Conservation (phyloP, 2,329 filamentous ascomycete species). For the Ascochyta pisi region DNA sequence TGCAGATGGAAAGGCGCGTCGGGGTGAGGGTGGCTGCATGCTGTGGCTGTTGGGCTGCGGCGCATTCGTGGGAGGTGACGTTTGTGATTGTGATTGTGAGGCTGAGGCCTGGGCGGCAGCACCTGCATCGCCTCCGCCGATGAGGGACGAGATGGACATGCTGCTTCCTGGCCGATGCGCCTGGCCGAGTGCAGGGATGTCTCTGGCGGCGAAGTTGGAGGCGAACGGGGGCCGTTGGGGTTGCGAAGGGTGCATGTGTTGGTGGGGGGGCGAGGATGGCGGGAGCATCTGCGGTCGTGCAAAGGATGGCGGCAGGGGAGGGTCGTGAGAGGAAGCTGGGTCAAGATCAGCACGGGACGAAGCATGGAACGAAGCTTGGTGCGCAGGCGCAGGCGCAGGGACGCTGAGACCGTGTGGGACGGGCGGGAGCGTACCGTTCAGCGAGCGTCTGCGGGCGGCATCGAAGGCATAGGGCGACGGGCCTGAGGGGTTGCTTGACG, state of each 20-base stretch:
- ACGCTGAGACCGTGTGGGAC: constrained; percentile 32
- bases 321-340: constrained; percentile 46
- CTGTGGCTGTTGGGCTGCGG: constrained; percentile 48
- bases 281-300: constrained; percentile 57
- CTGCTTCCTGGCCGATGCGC: constrained; percentile 65
- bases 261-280: constrained; percentile 56
- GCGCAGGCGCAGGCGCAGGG: constrained; percentile 26
- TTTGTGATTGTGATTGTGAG: constrained; percentile 50
- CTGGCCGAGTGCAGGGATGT: constrained; percentile 60
- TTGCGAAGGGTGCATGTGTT: constrained; percentile 48
- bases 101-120: constrained; percentile 43
- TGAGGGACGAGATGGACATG: constrained; percentile 78
- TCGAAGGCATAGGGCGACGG: constrained; percentile 54
- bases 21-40: constrained; percentile 58
- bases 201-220: constrained; percentile 57
- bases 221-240: constrained; percentile 54
- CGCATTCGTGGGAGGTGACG: constrained; percentile 53
- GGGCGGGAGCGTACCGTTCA: constrained; percentile 48
- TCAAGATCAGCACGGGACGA: constrained; percentile 35
- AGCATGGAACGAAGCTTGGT: constrained; percentile 9
- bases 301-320: constrained; percentile 53
- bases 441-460: constrained; percentile 51
- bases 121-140: constrained; percentile 62
- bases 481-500: constrained; percentile 38
- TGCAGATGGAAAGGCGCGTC: constrained; percentile 41